A percentile compares a stretch with the other conserved stretches of the same genome.
phyloP scores from a whole-genome alignment of 192 early-diverging fungal species.

The Dispira parvispora region DNA sequence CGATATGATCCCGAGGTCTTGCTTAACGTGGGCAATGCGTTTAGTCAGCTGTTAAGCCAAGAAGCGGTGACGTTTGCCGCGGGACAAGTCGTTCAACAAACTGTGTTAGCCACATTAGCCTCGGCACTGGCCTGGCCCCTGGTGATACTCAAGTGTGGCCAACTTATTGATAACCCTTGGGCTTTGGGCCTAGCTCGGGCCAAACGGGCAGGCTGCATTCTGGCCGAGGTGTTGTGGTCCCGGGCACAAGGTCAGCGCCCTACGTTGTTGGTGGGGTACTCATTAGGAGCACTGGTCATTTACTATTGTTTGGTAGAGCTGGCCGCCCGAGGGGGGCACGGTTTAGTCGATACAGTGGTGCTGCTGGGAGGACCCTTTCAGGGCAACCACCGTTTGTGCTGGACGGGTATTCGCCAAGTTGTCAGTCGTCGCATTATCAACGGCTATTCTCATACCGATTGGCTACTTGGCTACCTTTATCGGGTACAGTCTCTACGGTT shows the following conservation, averaged over 20 bases:
- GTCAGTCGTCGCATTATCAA: constrained; percentile 44
- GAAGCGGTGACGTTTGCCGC: constrained; percentile 25
- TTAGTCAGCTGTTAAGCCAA: constrained; percentile 20
- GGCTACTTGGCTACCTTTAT: constrained; percentile 50
- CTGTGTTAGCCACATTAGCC: constrained; percentile 19
- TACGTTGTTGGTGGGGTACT: constrained; percentile 52
- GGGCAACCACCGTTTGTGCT: constrained; percentile 30
- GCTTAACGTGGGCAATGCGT: constrained; percentile 22
- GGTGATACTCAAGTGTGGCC: constrained; percentile 22
- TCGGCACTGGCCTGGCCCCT: constrained; percentile 27
- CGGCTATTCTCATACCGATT: constrained; percentile 45
- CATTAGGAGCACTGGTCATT: constrained; percentile 48
- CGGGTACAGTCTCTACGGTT: constrained; percentile 30
- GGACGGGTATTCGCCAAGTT: constrained; percentile 36
- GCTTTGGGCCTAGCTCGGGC: constrained; percentile 43
- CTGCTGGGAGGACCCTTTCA: constrained; percentile 53
- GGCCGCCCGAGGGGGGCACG: constrained; percentile 23
- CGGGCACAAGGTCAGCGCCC: constrained; percentile 41
- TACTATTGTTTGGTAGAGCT: constrained; percentile 54
- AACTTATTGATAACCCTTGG: constrained; percentile 59
- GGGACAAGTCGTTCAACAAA: constrained; percentile 26
- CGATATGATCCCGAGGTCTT: constrained; percentile 30
- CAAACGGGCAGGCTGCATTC: constrained; percentile 39
- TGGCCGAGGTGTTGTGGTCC: constrained; percentile 24
- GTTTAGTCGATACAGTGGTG: constrained; percentile 47